Conservation (phyloP, 148 eudicot genomes). For the Amaranthus hypochondriacus region DNA sequence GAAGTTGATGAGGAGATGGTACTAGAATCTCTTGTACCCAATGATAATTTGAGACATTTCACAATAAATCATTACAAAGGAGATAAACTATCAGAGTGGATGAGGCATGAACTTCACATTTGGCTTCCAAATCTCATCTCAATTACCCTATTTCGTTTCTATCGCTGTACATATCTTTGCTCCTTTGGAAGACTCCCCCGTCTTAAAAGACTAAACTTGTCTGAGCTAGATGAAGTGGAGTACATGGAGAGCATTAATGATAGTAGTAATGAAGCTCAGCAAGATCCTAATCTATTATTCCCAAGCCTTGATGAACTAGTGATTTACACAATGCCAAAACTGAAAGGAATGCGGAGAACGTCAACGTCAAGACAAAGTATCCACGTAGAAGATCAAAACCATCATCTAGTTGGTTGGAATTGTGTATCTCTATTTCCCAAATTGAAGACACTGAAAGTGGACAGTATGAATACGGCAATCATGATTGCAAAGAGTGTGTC, state of each 20-base stretch:
- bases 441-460: not conserved
- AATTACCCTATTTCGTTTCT: not conserved
- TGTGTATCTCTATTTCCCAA: constrained; percentile 5
- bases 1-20: constrained; percentile 5
- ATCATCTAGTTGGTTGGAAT: not conserved
- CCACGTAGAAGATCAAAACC: not conserved
- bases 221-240: not conserved
- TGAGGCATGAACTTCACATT: not conserved
- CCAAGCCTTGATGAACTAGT: not conserved
- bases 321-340: not conserved
- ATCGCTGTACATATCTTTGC: not conserved
- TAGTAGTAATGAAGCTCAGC: not conserved
- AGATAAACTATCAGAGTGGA: constrained; percentile 18
- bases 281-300: not conserved
- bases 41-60: not conserved
- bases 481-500: not conserved
- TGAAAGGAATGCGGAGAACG: constrained; percentile 7
- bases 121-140: not conserved
- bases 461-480: not conserved
- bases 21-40: constrained; percentile 15
- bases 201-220: not conserved
- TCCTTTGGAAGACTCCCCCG: constrained; percentile 20
- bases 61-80: not conserved
- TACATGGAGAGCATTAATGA: constrained; percentile 7
- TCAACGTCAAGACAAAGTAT: not conserved